Evolutionary conservation across 164 flowering plant species (phyloP).

Genomic region (Berberis vulgaris): DNA sequence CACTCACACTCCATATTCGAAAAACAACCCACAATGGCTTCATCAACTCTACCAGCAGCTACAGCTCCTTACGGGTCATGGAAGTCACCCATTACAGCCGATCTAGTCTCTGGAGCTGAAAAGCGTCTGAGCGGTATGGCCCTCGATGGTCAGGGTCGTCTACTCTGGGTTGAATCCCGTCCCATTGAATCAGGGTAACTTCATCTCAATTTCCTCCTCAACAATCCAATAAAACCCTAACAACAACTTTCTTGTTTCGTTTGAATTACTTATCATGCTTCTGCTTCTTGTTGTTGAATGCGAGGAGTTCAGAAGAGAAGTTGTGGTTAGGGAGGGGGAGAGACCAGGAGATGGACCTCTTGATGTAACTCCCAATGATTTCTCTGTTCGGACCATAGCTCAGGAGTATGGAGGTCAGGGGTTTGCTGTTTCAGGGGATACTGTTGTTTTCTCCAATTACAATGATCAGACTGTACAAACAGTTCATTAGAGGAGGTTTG

Average conservation of each 20-base stretch:
- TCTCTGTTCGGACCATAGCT: conserved; percentile 58
- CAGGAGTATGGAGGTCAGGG: conserved; percentile 97
- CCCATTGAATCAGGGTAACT: conserved; percentile 68
- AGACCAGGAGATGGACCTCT: conserved; percentile 40
- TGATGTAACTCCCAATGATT: conserved; percentile 72
- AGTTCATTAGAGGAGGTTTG: conserved; percentile 42
- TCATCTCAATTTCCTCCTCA: background rate
- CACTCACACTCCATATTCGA: background rate
- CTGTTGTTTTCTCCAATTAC: conserved; percentile 71
- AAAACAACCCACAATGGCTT: background rate
- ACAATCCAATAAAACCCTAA: background rate
- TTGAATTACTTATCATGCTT: background rate
- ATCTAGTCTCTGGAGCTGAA: conserved; percentile 62
- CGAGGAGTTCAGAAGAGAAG: conserved; percentile 40
- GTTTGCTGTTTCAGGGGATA: conserved; percentile 49
- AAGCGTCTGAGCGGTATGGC: conserved; percentile 66
- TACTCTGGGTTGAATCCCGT: conserved; percentile 78
- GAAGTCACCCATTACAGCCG: conserved; percentile 93
- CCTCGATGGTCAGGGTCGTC: conserved; percentile 50
- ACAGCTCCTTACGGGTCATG: conserved; percentile 21
- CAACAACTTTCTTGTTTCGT: background rate
- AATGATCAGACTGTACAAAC: conserved; percentile 84
- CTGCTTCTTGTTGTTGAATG: background rate
- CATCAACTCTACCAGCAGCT: background rate
- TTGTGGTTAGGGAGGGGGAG: conserved; percentile 61